These are phyloP conservation scores for Uronychia setigera DNA, from an alignment of 73 alveolate species.

Conservation along the genomic window DNA sequence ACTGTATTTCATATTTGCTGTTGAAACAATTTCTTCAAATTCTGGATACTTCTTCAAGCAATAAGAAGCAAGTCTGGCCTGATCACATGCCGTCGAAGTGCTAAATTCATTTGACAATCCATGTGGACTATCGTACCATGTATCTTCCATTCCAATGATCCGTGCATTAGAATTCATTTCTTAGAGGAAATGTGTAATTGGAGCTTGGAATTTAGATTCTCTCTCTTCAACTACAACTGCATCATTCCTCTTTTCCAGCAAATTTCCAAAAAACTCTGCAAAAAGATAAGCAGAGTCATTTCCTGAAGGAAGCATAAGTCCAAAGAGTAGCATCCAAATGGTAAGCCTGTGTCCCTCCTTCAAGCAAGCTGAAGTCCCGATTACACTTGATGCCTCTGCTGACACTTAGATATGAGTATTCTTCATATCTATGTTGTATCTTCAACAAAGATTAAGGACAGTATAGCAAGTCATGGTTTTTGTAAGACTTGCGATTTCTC, in stretches of 20 bases:
- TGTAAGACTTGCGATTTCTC: constrained; percentile 29
- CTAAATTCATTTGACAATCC: constrained; percentile 43
- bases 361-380: constrained; percentile 18
- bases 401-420: constrained; percentile 3
- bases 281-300: constrained; percentile 22
- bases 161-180: constrained; percentile 53
- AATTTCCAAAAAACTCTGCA: constrained; percentile 8
- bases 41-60: constrained; percentile 41
- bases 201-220: not conserved
- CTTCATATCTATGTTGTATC: not conserved
- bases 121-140: constrained; percentile 66
- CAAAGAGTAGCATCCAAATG: constrained; percentile 12
- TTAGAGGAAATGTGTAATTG: constrained; percentile 19
- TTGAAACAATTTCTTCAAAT: constrained; percentile 24
- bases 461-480: constrained; percentile 29
- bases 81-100: constrained; percentile 64
- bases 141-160: not conserved
- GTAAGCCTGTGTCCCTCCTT: constrained; percentile 1
- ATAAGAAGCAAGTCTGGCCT: constrained; percentile 30
- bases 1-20: not conserved
- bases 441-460: not conserved
- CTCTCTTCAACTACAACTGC: not conserved
- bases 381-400: not conserved
- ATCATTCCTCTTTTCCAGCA: constrained; percentile 23
- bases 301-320: constrained; percentile 23